Base-by-base conservation (phyloP, 2,329 filamentous ascomycete genomes). In the Massarina eburnea region DNA sequence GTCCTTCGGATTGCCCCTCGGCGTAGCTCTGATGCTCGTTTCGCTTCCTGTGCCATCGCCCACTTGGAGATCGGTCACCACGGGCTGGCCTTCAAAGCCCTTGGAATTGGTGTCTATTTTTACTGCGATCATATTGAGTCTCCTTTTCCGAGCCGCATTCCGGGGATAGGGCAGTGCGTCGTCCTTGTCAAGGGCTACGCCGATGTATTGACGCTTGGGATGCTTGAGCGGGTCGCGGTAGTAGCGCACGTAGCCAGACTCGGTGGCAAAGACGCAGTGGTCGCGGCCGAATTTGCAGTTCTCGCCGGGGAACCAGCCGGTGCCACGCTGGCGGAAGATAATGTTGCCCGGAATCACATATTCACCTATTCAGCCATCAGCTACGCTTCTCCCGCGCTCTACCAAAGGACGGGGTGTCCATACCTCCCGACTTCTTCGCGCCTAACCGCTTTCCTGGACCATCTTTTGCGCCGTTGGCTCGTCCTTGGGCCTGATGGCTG, bases 271-370 rank as follows among this genome's bases (percentile, higher is more conserved):
- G 68, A 99, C 95, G 40, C 92, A 97, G 77, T 97, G 94, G 71
- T 99, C 91, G 50, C 94, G 87, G 40, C 94, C 94, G 78, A 97
- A 92, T 61, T 85, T 88, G 71, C 88, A 89, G 74, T 99, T 97
- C 70, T 97, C 94, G 62, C 94, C 94, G 1, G 94, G 87, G 70
- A 86, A 92, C 94, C 94, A 99, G 63, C 85, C 82, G 3, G 94
- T 95, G 61, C 94, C 94, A 63, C 92, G 86, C 73, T 99, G 94
- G 69, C 90, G 91, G 82, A 94, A 99, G 74, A 99, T 88, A 73
- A 99, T 99, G 77, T 96, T 97, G 43, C 94, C 94, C 4, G 91
- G 88, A 47, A 96, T 87, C 27, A 99, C 94, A 71, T 86, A 95
- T 76, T 96, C 88, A 68, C 92, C 88, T 91, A 65, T 47, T 29